Evolutionary conservation across 75 land plant genomes (phyloP).

Genomic region (Chamaecyparis obtusa): DNA sequence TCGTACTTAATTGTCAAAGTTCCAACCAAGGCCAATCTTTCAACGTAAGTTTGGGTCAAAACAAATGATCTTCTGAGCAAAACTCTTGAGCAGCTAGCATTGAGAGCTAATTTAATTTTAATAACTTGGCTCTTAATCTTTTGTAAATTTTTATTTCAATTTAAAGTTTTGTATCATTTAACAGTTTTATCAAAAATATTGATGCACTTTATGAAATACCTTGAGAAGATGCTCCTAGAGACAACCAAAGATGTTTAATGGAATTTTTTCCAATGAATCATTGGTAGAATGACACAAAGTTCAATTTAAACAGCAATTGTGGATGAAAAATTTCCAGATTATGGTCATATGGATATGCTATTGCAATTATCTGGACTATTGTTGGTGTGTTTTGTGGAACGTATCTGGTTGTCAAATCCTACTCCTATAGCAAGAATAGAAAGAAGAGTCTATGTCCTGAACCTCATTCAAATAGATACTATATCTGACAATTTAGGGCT

Average conservation of each 20-base stretch:
- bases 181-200: background rate
- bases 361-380: constrained; percentile 52
- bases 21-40: background rate
- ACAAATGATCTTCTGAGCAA: background rate
- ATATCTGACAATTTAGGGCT: constrained; percentile 31
- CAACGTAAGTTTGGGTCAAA: background rate
- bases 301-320: background rate
- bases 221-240: background rate
- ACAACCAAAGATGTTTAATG: background rate
- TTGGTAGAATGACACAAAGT: background rate
- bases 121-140: background rate
- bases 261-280: background rate
- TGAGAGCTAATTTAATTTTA: background rate
- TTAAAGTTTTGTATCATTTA: background rate
- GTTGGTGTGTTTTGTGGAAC: constrained; percentile 38
- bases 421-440: constrained; percentile 20
- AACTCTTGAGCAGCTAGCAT: constrained; percentile 9
- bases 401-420: constrained; percentile 18
- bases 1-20: constrained; percentile 19
- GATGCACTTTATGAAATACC: background rate
- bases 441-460: constrained; percentile 13
- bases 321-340: background rate
- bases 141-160: background rate
- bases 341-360: constrained; percentile 40
- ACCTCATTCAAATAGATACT: constrained; percentile 20